A percentile compares a stretch with the other conserved stretches of the same genome.
Evolutionary conservation across 164 flowering plant genomes (phyloP).

Genomic region (Annona squamosa): DNA sequence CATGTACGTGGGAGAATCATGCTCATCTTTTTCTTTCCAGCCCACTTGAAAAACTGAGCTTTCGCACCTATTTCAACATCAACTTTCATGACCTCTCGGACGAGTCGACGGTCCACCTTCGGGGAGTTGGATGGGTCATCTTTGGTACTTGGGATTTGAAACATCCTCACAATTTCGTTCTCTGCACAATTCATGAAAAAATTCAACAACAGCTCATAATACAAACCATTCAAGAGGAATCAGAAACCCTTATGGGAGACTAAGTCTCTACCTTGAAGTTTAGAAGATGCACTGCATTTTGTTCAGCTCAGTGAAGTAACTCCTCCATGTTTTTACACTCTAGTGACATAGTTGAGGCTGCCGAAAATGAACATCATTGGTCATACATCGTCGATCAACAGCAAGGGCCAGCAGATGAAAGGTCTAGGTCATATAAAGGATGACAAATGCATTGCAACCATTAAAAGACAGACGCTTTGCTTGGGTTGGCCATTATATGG

Average conservation of each 20-base stretch:
- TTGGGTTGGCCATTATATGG: neutral
- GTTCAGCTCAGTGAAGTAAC: neutral
- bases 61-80: slow-evolving; percentile 71
- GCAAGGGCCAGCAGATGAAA: neutral
- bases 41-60: slow-evolving; percentile 88
- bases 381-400: no score
- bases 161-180: slow-evolving; percentile 78
- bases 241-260: neutral
- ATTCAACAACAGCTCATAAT: neutral
- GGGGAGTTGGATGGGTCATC: slow-evolving; percentile 20
- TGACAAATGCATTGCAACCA: neutral
- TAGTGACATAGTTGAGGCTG: no score
- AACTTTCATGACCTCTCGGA: slow-evolving; percentile 58
- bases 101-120: slow-evolving; percentile 75
- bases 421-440: neutral
- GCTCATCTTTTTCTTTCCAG: slow-evolving; percentile 64
- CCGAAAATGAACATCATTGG: no score
- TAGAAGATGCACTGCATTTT: neutral
- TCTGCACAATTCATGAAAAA: slow-evolving; percentile 32
- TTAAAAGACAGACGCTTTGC: neutral
- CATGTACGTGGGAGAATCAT: slow-evolving; percentile 69
- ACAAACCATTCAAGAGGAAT: neutral
- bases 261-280: neutral
- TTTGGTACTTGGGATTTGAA: slow-evolving; percentile 31
- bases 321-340: no score